A percentile compares a stretch with the other conserved stretches of the same genome.
Evolutionary conservation across 1,139 yeast species (phyloP).

Genomic region (Pichia sp.): DNA sequence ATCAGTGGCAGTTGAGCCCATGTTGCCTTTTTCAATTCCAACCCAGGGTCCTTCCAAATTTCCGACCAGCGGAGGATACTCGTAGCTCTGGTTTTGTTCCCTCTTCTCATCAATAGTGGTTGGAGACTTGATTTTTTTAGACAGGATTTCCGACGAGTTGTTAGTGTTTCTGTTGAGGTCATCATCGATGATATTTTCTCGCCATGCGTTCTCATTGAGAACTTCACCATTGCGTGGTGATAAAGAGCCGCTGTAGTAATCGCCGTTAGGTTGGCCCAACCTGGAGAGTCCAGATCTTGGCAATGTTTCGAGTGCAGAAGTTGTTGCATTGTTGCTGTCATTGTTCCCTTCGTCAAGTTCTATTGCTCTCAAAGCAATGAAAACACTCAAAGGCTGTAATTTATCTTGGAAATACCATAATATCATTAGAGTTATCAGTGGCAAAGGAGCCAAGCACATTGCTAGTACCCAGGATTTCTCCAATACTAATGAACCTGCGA

Average conservation of each 20-base stretch:
- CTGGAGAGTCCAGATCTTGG: background rate
- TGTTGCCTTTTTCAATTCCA: slow-evolving; percentile 50
- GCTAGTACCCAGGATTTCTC: slow-evolving; percentile 75
- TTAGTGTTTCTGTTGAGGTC: background rate
- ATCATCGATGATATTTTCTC: background rate
- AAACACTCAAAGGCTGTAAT: slow-evolving; percentile 74
- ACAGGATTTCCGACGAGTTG: background rate
- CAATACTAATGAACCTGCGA: slow-evolving; percentile 85
- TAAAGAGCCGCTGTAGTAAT: background rate
- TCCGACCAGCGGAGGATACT: slow-evolving; percentile 67
- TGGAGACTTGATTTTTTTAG: slow-evolving; percentile 6
- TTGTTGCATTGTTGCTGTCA: background rate
- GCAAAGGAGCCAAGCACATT: slow-evolving; percentile 67
- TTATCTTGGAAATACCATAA: slow-evolving; percentile 80
- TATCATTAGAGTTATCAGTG: slow-evolving; percentile 60
- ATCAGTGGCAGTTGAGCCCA: slow-evolving; percentile 37
- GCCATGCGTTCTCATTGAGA: slow-evolving; percentile 5
- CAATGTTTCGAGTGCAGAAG: background rate
- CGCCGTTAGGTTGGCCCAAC: background rate
- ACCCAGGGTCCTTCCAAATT: slow-evolving; percentile 81
- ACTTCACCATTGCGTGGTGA: background rate
- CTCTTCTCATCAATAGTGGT: slow-evolving; percentile 54
- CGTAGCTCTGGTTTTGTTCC: slow-evolving; percentile 62
- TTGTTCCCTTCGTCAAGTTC: slow-evolving; percentile 21
- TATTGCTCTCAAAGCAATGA: slow-evolving; percentile 78